phyloP scores from a whole-genome alignment of 768 basidiomycete genomes.

The Amanita phalloides region DNA sequence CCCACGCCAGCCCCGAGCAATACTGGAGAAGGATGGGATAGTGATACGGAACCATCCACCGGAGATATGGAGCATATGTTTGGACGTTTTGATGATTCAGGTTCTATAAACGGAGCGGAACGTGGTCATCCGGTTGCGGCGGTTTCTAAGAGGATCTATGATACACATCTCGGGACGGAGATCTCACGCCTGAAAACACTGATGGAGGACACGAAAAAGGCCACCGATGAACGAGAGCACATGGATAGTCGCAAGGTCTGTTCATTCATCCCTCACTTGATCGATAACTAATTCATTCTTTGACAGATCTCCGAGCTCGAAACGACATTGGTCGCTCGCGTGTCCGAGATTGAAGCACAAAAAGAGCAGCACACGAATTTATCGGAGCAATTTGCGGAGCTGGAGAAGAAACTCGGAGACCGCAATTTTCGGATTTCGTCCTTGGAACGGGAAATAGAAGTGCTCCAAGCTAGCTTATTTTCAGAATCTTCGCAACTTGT shows the following conservation, averaged over 20 bases:
- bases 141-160: neutral
- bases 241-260: conserved; percentile 1
- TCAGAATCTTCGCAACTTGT: conserved; percentile 6
- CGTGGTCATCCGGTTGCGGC: neutral
- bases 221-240: conserved; percentile 3
- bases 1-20: conserved; percentile 40
- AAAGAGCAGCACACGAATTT: conserved; percentile 5
- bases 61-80: neutral
- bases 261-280: neutral
- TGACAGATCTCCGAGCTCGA: conserved; percentile 11
- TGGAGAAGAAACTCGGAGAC: conserved; percentile 14
- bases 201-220: conserved; percentile 5
- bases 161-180: conserved; percentile 1
- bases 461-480: conserved; percentile 10
- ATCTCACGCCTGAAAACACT: conserved; percentile 3
- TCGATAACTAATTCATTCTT: neutral
- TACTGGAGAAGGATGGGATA: conserved; percentile 13
- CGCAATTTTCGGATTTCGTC: conserved; percentile 15
- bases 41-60: neutral
- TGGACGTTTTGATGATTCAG: neutral
- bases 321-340: conserved; percentile 9
- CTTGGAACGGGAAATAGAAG: conserved; percentile 12
- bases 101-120: neutral
- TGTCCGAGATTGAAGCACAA: conserved; percentile 10
- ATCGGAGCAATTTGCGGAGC: conserved; percentile 8